Evolutionary conservation across 2,329 filamentous ascomycete species (phyloP).

Genomic region (Xylaria sp.): DNA sequence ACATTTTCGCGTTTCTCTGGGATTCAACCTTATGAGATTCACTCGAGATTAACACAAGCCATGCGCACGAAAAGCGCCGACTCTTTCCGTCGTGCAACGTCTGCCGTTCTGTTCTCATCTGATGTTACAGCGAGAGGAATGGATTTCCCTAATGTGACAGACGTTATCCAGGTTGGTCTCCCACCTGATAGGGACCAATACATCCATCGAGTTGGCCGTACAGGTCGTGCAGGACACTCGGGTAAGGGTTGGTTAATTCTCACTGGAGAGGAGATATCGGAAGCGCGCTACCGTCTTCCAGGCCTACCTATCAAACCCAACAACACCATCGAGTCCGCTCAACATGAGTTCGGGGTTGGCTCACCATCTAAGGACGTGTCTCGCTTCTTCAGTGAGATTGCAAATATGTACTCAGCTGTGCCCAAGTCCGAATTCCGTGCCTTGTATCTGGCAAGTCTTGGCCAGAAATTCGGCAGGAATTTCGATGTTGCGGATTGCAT

Average conservation of each 20-base stretch:
- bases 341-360: constrained; percentile 56
- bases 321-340: constrained; percentile 55
- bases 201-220: constrained; percentile 78
- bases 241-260: constrained; percentile 75
- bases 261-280: constrained; percentile 56
- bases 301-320: constrained; percentile 66
- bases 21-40: constrained; percentile 65
- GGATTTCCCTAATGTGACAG: constrained; percentile 82
- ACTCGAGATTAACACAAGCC: constrained; percentile 75
- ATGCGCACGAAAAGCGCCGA: constrained; percentile 74
- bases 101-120: constrained; percentile 74
- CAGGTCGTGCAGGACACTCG: constrained; percentile 74
- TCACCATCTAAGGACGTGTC: constrained; percentile 45
- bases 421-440: constrained; percentile 49
- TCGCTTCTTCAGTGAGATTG: constrained; percentile 50
- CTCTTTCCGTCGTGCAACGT: constrained; percentile 67
- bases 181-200: constrained; percentile 72
- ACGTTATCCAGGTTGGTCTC: constrained; percentile 74
- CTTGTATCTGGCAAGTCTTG: constrained; percentile 64
- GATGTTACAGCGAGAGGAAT: constrained; percentile 83
- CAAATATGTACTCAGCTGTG: constrained; percentile 50
- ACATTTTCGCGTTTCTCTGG: constrained; percentile 48
- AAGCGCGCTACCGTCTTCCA: constrained; percentile 57
- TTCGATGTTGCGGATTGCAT: constrained; percentile 46
- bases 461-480: constrained; percentile 51